Evolutionary conservation across 805 yeast species (phyloP), one percentile per base, ranked within the genome.

Genomic region (Candida chilensis): DNA sequence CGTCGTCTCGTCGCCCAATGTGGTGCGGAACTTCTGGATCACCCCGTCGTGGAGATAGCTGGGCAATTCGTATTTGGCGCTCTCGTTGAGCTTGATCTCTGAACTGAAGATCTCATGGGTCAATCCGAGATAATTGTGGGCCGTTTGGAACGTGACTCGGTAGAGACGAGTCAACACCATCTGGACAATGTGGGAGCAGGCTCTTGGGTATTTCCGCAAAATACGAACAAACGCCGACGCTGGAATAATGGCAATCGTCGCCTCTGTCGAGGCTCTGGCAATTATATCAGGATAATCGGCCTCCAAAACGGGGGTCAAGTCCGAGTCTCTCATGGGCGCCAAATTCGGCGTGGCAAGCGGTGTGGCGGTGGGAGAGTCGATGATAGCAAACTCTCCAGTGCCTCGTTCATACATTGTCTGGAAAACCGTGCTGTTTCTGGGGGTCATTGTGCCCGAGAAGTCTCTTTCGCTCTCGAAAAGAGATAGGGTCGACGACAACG

Each of bases 241-340:
- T 0, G 98, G 98, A 11, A 90, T 88, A 21, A 90, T 81, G 1
- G 97, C 95, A 32, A 90, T 81, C 0, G 97, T 88, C 20, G 94
- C 82, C 24, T 71, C 74, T 2, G 64, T 58, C 5, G 71, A 69
- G 0, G 96, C 95, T 20, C 80, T 67, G 1, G 94, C 95, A 11
- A 88, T 69, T 13, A 86, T 50, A 3, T 50, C 52, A 0, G 67
- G 67, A 30, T 39, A 37, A 2, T 20, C 22, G n/a, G 10, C 22
- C 10, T n/a, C n/a, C 22, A n/a, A n/a, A 20, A n/a, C n/a, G n/a
- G n/a, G n/a, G n/a, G n/a, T n/a, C n/a, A n/a, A n/a, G n/a, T n/a
- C n/a, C n/a, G n/a, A n/a, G n/a, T n/a, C n/a, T n/a, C n/a, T n/a
- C n/a, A n/a, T n/a, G n/a, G n/a, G n/a, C n/a, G n/a, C n/a, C n/a